A percentile compares a stretch with the other conserved stretches of the same genome.
Evolutionary conservation across 805 yeast species (phyloP).

Genomic region (Candida quercuum): DNA sequence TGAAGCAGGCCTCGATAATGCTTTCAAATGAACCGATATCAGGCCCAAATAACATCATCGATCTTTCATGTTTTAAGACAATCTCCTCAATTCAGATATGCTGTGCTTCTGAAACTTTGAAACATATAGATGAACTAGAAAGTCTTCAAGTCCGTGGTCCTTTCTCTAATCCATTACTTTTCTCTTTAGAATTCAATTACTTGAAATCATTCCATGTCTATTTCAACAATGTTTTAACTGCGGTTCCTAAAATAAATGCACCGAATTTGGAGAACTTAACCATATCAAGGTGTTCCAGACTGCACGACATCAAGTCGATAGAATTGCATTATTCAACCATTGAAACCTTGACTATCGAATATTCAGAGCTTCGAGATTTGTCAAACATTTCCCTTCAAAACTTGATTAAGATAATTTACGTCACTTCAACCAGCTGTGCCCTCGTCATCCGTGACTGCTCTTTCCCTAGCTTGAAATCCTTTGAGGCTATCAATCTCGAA

Average conservation of each 20-base stretch:
- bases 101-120: slow-evolving; percentile 11
- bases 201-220: slow-evolving; percentile 9
- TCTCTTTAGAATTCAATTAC: not conserved
- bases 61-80: slow-evolving; percentile 7
- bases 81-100: slow-evolving; percentile 10
- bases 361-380: slow-evolving; percentile 9
- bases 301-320: slow-evolving; percentile 2
- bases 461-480: slow-evolving; percentile 8
- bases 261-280: slow-evolving; percentile 5
- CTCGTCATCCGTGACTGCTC: slow-evolving; percentile 7
- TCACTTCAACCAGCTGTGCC: slow-evolving; percentile 14
- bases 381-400: slow-evolving; percentile 1
- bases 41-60: slow-evolving; percentile 3
- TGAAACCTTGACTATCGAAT: slow-evolving; percentile 7
- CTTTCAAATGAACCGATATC: slow-evolving; percentile 13
- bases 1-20: slow-evolving; percentile 11
- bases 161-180: slow-evolving; percentile 5
- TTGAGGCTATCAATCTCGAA: slow-evolving; percentile 13
- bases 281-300: slow-evolving; percentile 10
- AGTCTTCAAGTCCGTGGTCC: slow-evolving; percentile 15
- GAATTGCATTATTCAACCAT: slow-evolving; percentile 8
- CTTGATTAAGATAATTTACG: slow-evolving; percentile 2
- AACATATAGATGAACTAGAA: slow-evolving; percentile 3
- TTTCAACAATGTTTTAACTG: slow-evolving; percentile 8
- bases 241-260: slow-evolving; percentile 9